Evolutionary conservation across 495 filamentous ascomycete species (phyloP).

Genomic region (Neurospora sp.): DNA sequence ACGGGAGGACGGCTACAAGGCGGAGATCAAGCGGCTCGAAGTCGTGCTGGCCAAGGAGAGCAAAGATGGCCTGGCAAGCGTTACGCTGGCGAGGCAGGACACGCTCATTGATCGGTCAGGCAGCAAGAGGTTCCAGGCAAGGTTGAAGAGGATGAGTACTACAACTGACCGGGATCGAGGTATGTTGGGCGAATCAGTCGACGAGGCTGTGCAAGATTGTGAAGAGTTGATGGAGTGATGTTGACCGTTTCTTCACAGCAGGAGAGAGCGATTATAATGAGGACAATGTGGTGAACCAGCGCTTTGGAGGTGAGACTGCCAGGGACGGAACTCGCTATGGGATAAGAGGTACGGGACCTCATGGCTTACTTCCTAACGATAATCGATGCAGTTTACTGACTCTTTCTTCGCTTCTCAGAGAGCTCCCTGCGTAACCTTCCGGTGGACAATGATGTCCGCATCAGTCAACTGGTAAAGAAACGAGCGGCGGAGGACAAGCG

Average conservation of each 20-base stretch:
- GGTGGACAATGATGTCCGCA: conserved; percentile 5
- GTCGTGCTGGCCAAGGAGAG: conserved; percentile 35
- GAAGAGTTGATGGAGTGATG: not conserved
- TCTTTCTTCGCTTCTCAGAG: not conserved
- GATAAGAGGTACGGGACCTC: not conserved
- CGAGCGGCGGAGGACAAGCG: conserved; percentile 8
- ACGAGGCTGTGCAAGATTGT: not conserved
- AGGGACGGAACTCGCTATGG: not conserved
- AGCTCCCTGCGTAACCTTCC: not conserved
- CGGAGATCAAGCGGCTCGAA: conserved; percentile 41
- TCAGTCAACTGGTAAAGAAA: conserved; percentile 12
- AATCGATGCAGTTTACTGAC: not conserved
- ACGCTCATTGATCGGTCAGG: conserved; percentile 31
- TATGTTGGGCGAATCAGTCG: not conserved
- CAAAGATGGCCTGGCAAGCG: conserved; percentile 36
- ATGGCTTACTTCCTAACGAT: not conserved
- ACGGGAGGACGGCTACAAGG: conserved; percentile 31
- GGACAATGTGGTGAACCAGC: not conserved
- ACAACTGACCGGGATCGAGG: conserved; percentile 4
- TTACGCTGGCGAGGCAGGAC: conserved; percentile 33
- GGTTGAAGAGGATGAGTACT: conserved; percentile 19
- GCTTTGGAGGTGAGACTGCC: not conserved
- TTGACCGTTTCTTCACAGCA: not conserved
- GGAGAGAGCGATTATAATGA: not conserved
- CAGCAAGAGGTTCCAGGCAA: conserved; percentile 23